A percentile compares a stretch with the other conserved stretches of the same genome.
Conservation (phyloP, 2,329 filamentous ascomycete genomes). For the Alternaria gaisen region DNA sequence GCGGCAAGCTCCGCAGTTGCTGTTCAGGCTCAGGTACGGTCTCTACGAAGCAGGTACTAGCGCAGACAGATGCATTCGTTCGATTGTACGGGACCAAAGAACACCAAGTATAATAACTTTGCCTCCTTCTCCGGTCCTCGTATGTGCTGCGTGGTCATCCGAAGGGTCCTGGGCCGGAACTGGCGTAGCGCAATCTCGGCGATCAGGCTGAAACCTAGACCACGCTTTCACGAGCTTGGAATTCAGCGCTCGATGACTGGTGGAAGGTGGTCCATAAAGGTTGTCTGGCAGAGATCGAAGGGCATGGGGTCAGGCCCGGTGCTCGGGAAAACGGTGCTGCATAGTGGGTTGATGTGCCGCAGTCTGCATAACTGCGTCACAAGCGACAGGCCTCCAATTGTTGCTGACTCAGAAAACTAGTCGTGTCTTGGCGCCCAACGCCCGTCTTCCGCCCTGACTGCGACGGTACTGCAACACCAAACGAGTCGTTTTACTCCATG, state of each 20-base stretch:
- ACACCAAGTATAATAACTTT: constrained; percentile 1
- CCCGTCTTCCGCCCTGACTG: constrained; percentile 3
- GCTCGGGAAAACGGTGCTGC: constrained; percentile 19
- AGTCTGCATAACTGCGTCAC: constrained; percentile 13
- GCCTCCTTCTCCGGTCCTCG: constrained; percentile 5
- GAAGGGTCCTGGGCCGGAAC: constrained; percentile 3
- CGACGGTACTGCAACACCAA: constrained; percentile 6
- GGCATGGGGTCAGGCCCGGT: constrained; percentile 16
- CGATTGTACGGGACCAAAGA: constrained; percentile 2
- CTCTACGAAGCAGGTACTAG: constrained; percentile 6
- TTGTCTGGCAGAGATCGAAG: constrained; percentile 9
- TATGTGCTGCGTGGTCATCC: constrained; percentile 6
- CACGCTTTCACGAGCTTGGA: constrained; percentile 11
- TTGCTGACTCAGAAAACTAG: constrained; percentile 10
- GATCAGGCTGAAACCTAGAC: constrained; percentile 13
- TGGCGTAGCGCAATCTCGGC: constrained; percentile 10
- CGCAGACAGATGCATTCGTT: constrained; percentile 2
- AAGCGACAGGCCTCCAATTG: constrained; percentile 12
- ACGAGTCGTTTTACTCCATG: background rate
- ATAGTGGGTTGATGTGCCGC: constrained; percentile 15
- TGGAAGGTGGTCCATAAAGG: constrained; percentile 13
- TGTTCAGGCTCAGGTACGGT: background rate
- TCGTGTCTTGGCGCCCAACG: constrained; percentile 12
- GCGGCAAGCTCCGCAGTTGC: constrained; percentile 7
- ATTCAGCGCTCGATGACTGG: constrained; percentile 2